Conservation (phyloP, 2,329 filamentous ascomycete genomes). For the Exophiala oligosperma region DNA sequence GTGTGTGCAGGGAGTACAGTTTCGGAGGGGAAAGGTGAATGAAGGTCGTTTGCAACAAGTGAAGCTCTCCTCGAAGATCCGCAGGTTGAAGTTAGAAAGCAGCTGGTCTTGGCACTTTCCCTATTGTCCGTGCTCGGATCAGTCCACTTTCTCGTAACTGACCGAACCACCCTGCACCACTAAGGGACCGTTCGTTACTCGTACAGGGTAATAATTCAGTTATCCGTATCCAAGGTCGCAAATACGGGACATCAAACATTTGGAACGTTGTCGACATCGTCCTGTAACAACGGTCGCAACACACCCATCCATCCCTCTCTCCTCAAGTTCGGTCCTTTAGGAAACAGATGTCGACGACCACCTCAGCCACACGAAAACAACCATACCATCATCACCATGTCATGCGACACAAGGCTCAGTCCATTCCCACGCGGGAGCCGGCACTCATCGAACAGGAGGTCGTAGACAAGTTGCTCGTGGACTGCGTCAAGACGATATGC, state of each 20-base stretch:
- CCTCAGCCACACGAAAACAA: slow-evolving; percentile 29
- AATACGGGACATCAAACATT: too few species aligned
- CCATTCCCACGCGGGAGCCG: slow-evolving; percentile 36
- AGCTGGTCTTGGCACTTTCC: slow-evolving; percentile 2
- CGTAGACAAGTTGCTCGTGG: slow-evolving; percentile 55
- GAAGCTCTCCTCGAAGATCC: slow-evolving; percentile 20
- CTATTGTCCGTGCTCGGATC: slow-evolving; percentile 1
- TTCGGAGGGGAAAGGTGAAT: too few species aligned
- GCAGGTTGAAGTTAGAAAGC: slow-evolving; percentile 1
- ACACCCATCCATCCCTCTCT: not conserved
- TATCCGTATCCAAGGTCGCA: too few species aligned
- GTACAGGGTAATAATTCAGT: not conserved
- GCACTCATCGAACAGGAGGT: slow-evolving; percentile 53
- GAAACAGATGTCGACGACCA: slow-evolving; percentile 12
- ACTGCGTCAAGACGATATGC: slow-evolving; percentile 49
- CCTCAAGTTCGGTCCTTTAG: not conserved
- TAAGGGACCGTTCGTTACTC: not conserved
- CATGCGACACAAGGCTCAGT: slow-evolving; percentile 36
- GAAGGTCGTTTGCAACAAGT: not conserved
- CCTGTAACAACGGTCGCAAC: not conserved
- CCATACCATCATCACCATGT: slow-evolving; percentile 46
- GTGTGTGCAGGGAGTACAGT: not conserved
- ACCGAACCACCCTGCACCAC: not conserved
- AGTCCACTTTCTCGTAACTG: slow-evolving; percentile 6
- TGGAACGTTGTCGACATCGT: too few species aligned